Evolutionary conservation across 495 filamentous ascomycete species (phyloP).

Genomic region (Pseudoneurospora amorphoporcata): DNA sequence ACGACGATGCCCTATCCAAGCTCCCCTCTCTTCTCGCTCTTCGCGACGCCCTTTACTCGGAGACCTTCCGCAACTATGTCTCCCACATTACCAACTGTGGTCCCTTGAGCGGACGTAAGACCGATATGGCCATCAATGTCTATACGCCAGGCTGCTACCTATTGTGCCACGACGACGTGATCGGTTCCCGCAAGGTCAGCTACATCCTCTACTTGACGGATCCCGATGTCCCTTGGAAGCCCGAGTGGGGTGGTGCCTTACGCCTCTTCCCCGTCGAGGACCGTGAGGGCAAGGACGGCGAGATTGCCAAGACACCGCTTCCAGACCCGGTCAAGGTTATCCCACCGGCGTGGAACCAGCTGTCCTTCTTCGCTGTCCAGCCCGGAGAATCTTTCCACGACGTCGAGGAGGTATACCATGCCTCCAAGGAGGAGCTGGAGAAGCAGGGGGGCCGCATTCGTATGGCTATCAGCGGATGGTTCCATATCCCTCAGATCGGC

Average conservation of each 20-base stretch:
- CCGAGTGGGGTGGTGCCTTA: conserved; percentile 88
- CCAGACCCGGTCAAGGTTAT: conserved; percentile 68
- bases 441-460: conserved; percentile 63
- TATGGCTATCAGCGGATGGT: conserved; percentile 99
- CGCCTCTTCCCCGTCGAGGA: conserved; percentile 71
- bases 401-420: conserved; percentile 91
- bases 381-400: conserved; percentile 97
- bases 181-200: conserved; percentile 82
- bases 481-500: conserved; percentile 91
- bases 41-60: conserved; percentile 86
- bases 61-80: conserved; percentile 78
- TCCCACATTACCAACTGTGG: conserved; percentile 76
- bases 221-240: conserved; percentile 82
- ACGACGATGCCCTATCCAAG: conserved; percentile 66
- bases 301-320: conserved; percentile 60
- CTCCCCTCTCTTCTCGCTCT: conserved; percentile 78
- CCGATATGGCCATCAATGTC: conserved; percentile 98
- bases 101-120: conserved; percentile 82
- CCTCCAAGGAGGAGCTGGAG: conserved; percentile 38
- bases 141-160: conserved; percentile 95
- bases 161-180: conserved; percentile 96
- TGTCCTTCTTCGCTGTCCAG: conserved; percentile 96
- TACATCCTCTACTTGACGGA: conserved; percentile 97
- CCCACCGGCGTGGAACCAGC: conserved; percentile 91
- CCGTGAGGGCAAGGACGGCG: conserved; percentile 54